Conservation (phyloP, 2,329 filamentous ascomycete species). For the Sporothrix mexicana region DNA sequence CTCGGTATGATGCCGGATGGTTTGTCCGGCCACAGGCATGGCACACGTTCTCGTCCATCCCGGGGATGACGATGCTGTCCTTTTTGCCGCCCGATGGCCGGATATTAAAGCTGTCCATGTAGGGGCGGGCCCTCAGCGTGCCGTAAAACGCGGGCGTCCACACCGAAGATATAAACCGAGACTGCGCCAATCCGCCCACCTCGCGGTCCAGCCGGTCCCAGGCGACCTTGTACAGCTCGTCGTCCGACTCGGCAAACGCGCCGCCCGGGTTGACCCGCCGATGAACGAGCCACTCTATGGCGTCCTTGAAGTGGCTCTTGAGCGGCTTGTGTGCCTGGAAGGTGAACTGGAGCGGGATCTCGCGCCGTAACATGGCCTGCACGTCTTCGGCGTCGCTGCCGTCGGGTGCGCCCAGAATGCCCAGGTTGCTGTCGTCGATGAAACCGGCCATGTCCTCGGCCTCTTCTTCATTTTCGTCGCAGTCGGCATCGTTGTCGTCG, state of each 20-base stretch:
- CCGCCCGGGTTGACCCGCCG: slow-evolving; percentile 70
- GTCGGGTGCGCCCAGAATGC: slow-evolving; percentile 36
- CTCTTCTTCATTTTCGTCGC: slow-evolving; percentile 6
- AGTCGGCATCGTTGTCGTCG: background rate
- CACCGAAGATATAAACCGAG: slow-evolving; percentile 72
- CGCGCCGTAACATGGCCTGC: slow-evolving; percentile 47
- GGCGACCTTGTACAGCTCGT: slow-evolving; percentile 69
- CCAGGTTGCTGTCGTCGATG: slow-evolving; percentile 56
- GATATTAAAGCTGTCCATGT: slow-evolving; percentile 58
- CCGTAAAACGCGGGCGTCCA: slow-evolving; percentile 73
- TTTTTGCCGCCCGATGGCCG: slow-evolving; percentile 41
- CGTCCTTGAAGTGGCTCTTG: slow-evolving; percentile 74
- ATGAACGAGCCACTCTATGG: slow-evolving; percentile 81
- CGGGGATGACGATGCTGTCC: slow-evolving; percentile 16
- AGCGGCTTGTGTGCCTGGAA: slow-evolving; percentile 68
- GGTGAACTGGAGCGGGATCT: slow-evolving; percentile 73
- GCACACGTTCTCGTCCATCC: slow-evolving; percentile 55
- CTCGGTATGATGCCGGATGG: slow-evolving; percentile 69
- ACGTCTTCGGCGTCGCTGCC: slow-evolving; percentile 55
- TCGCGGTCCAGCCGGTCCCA: slow-evolving; percentile 76
- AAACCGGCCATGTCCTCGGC: slow-evolving; percentile 59
- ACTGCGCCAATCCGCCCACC: slow-evolving; percentile 68
- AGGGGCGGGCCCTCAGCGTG: slow-evolving; percentile 69
- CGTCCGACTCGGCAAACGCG: slow-evolving; percentile 62
- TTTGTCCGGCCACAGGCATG: slow-evolving; percentile 73